Conservation (phyloP, 345 rosid genomes). For the Mercurialis annua region DNA sequence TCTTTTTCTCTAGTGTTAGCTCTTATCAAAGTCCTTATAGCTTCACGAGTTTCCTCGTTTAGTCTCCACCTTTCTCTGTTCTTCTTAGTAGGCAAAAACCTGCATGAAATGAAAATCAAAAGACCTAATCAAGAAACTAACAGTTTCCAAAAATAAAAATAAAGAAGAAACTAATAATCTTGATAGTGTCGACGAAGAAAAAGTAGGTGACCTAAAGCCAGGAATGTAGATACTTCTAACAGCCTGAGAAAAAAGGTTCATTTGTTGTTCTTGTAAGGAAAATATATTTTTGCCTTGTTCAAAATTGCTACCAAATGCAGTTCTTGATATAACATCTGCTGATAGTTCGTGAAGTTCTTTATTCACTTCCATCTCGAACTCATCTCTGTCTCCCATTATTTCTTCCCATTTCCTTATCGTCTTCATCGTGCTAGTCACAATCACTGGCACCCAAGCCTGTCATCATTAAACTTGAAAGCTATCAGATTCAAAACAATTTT, state of each 20-base stretch:
- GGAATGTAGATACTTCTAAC: slow-evolving; percentile 64
- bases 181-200: not conserved
- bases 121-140: not conserved
- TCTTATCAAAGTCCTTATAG: slow-evolving; percentile 46
- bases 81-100: slow-evolving; percentile 75
- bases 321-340: slow-evolving; percentile 71
- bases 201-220: slow-evolving; percentile 57
- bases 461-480: not conserved
- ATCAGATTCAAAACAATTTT: too few relatives aligned
- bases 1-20: slow-evolving; percentile 30
- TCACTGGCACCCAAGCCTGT: slow-evolving; percentile 72
- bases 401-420: slow-evolving; percentile 71
- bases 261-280: slow-evolving; percentile 63
- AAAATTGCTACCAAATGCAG: slow-evolving; percentile 81
- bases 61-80: slow-evolving; percentile 69
- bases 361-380: slow-evolving; percentile 62
- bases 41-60: slow-evolving; percentile 63
- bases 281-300: slow-evolving; percentile 75
- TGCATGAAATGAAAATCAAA: slow-evolving; percentile 17
- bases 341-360: slow-evolving; percentile 59
- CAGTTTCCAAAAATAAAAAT: too few relatives aligned
- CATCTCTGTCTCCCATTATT: slow-evolving; percentile 45
- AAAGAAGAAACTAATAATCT: not conserved
- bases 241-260: slow-evolving; percentile 49
- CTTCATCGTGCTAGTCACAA: slow-evolving; percentile 42